Evolutionary conservation across 2,329 filamentous ascomycete species (phyloP).

Genomic region (Alternaria ethzedia): DNA sequence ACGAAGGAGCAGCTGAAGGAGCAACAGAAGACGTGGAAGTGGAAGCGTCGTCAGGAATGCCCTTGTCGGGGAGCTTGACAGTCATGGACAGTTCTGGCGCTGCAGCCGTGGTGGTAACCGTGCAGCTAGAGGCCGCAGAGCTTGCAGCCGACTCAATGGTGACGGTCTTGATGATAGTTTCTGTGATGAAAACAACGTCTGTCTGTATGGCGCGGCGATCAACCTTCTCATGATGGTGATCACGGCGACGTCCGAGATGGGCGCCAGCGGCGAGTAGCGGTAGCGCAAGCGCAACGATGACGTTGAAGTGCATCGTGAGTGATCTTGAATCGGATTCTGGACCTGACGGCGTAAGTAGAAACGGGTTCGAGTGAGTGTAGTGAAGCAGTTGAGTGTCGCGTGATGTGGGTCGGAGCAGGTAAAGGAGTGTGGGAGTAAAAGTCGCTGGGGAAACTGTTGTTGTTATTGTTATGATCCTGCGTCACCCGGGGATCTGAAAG

Average conservation of each 20-base stretch:
- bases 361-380: background rate
- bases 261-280: slow-evolving; percentile 3
- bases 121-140: background rate
- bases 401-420: background rate
- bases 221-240: background rate
- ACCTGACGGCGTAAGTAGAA: background rate
- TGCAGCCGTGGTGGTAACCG: too few relatives aligned
- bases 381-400: background rate
- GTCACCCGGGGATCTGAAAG: background rate
- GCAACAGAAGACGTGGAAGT: background rate
- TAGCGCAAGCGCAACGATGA: background rate
- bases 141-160: background rate
- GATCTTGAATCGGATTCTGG: background rate
- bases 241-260: background rate
- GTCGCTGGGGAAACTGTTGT: background rate
- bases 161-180: slow-evolving; percentile 13
- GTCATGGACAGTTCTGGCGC: background rate
- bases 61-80: background rate
- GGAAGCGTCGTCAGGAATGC: background rate
- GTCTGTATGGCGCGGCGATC: slow-evolving; percentile 5
- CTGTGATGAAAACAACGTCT: slow-evolving; percentile 13
- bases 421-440: background rate
- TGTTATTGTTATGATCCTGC: background rate
- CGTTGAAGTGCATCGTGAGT: background rate
- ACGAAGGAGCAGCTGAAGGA: background rate